Evolutionary conservation across 2,329 filamentous ascomycete species (phyloP).

Genomic region (Fusarium virguliforme): DNA sequence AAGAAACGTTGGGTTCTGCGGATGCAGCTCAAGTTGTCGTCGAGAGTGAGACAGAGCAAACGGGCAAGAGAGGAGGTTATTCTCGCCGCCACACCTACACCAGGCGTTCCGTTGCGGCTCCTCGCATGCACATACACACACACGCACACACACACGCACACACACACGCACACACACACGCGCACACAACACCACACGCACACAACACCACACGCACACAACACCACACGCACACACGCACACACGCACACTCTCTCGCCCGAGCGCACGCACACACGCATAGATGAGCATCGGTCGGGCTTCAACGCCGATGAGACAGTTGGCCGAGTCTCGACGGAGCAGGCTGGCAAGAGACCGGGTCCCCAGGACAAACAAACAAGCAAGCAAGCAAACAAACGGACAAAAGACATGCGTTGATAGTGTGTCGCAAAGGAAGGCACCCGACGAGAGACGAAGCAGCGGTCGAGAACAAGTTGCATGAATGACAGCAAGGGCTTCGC

Average conservation of each 20-base stretch:
- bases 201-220: background rate
- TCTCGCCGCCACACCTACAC: constrained; percentile 10
- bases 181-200: background rate
- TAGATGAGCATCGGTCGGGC: background rate
- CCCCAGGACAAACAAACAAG: background rate
- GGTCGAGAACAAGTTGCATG: constrained; percentile 38
- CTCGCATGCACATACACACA: constrained; percentile 1
- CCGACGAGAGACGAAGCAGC: constrained; percentile 20
- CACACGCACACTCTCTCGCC: background rate
- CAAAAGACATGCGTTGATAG: constrained; percentile 4
- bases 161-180: background rate
- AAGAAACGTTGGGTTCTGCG: background rate
- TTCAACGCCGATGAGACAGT: background rate
- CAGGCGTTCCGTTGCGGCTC: constrained; percentile 1
- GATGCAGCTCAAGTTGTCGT: constrained; percentile 3
- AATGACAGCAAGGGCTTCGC: constrained; percentile 41
- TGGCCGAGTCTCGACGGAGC: background rate
- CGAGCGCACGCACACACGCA: background rate
- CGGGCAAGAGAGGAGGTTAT: background rate
- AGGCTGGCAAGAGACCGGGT: background rate
- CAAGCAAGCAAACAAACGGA: constrained; percentile 16
- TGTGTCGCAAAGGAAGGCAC: constrained; percentile 3
- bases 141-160: background rate
- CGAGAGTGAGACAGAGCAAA: constrained; percentile 4
- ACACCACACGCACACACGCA: background rate